Evolutionary conservation across 2,329 filamentous ascomycete genomes (phyloP).

Genomic region (Phialophora macrospora): DNA sequence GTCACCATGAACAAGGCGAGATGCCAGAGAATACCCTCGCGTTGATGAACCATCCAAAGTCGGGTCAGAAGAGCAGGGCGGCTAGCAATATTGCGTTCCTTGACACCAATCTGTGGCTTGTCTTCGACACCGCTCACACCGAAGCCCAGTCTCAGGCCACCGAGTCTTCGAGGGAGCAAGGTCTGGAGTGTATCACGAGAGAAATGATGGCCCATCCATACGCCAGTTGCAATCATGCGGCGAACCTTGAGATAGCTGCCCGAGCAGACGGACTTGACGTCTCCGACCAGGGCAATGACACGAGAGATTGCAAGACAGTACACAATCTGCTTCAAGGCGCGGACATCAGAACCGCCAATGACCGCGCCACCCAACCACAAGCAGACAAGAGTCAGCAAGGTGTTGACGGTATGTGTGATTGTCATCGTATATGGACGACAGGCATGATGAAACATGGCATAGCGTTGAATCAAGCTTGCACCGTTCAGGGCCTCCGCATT

Average conservation of each 20-base stretch:
- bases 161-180: conserved; percentile 21
- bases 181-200: conserved; percentile 29
- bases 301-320: conserved; percentile 14
- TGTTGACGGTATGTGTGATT: conserved; percentile 22
- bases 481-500: conserved; percentile 15
- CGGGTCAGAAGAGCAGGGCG: conserved; percentile 21
- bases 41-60: conserved; percentile 24
- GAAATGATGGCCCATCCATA: conserved; percentile 35
- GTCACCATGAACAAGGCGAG: conserved; percentile 3
- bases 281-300: conserved; percentile 7
- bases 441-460: conserved; percentile 34
- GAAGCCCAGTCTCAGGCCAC: conserved; percentile 28
- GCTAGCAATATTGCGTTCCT: conserved; percentile 27
- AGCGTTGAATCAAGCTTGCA: conserved; percentile 26
- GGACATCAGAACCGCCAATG: conserved; percentile 21
- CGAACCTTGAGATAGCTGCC: conserved; percentile 17
- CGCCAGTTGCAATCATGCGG: conserved; percentile 29
- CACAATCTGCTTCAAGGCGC: conserved; percentile 20
- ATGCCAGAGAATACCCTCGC: conserved; percentile 30
- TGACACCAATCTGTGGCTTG: conserved; percentile 15
- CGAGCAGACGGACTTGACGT: conserved; percentile 7
- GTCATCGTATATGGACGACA: conserved; percentile 34
- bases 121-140: conserved; percentile 28
- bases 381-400: conserved; percentile 20
- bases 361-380: conserved; percentile 21